These are phyloP conservation scores for Loxodes magnus DNA, from an alignment of 73 alveolate genomes.

Conservation along the genomic window DNA sequence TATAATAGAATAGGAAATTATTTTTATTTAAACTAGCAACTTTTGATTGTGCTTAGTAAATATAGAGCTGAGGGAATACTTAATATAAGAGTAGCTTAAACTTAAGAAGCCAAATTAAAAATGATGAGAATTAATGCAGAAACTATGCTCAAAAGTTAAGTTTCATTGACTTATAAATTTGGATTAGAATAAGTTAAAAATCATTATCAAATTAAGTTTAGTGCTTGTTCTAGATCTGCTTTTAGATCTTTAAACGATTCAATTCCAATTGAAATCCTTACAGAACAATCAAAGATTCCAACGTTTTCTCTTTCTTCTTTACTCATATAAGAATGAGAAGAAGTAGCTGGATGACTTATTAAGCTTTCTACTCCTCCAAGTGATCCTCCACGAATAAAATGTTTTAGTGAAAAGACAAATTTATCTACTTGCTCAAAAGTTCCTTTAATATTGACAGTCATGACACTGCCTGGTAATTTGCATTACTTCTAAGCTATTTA, in stretches of 20 bases:
- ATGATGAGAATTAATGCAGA: too few species aligned
- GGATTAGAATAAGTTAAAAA: too few species aligned
- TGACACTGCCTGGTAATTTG: constrained; percentile 76
- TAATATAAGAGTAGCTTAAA: too few species aligned
- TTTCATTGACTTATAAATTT: too few species aligned
- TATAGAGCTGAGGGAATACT: too few species aligned
- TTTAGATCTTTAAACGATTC: constrained; percentile 75
- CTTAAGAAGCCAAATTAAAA: too few species aligned
- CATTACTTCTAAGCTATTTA: constrained; percentile 82
- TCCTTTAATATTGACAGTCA: constrained; percentile 69
- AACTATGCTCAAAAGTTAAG: too few species aligned
- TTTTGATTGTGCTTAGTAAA: too few species aligned
- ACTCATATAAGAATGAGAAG: constrained; percentile 88
- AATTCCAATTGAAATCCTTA: constrained; percentile 79
- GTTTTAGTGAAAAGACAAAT: constrained; percentile 57
- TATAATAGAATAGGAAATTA: too few species aligned
- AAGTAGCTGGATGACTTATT: constrained; percentile 63
- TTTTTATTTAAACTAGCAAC: too few species aligned
- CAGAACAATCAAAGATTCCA: constrained; percentile 73
- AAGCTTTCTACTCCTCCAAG: constrained; percentile 90
- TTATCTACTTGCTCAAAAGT: constrained; percentile 65
- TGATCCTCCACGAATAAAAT: constrained; percentile 74
- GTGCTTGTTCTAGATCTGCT: constrained; percentile 74
- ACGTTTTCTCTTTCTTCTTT: constrained; percentile 65
- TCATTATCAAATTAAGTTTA: too few species aligned